These are phyloP conservation scores for Exserohilum turcica DNA, from an alignment of 2,329 filamentous ascomycete genomes.

Conservation along the genomic window DNA sequence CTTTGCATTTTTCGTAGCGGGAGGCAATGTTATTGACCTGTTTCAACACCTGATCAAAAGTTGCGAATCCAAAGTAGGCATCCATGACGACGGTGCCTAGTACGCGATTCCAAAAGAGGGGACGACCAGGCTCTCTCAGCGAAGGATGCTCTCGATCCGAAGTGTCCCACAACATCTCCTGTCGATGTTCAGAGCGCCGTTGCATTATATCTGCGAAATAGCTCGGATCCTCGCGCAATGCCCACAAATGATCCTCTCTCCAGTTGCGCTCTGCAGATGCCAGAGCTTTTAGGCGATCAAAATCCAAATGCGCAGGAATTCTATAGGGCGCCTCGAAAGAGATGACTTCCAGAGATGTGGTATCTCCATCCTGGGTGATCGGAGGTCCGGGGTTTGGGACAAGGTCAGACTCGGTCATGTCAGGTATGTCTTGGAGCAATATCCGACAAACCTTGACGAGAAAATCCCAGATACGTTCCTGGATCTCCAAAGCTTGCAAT, in stretches of 20 bases:
- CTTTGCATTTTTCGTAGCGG: slow-evolving; percentile 7
- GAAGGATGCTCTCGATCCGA: neutral
- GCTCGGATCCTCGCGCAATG: slow-evolving; percentile 62
- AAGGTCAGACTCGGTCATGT: neutral
- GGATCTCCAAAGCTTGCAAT: slow-evolving; percentile 58
- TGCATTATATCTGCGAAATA: slow-evolving; percentile 59
- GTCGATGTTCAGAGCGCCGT: slow-evolving; percentile 55
- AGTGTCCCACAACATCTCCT: slow-evolving; percentile 17
- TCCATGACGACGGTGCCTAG: neutral
- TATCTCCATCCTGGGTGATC: slow-evolving; percentile 1
- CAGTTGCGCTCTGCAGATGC: slow-evolving; percentile 3
- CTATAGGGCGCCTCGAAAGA: slow-evolving; percentile 60
- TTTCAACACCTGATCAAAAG: slow-evolving; percentile 15
- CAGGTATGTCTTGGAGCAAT: slow-evolving; percentile 56
- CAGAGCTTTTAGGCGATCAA: slow-evolving; percentile 49
- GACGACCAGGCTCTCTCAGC: neutral
- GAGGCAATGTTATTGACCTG: slow-evolving; percentile 15
- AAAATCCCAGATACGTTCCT: slow-evolving; percentile 56
- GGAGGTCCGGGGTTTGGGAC: slow-evolving; percentile 11
- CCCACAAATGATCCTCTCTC: slow-evolving; percentile 36
- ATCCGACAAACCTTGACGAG: slow-evolving; percentile 54
- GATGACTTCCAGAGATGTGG: slow-evolving; percentile 36
- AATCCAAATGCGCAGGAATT: slow-evolving; percentile 54
- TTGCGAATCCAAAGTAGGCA: slow-evolving; percentile 18
- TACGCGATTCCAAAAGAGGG: slow-evolving; percentile 25